Conservation (phyloP, 2,329 filamentous ascomycete species). For the Pyrenochaeta sp. region DNA sequence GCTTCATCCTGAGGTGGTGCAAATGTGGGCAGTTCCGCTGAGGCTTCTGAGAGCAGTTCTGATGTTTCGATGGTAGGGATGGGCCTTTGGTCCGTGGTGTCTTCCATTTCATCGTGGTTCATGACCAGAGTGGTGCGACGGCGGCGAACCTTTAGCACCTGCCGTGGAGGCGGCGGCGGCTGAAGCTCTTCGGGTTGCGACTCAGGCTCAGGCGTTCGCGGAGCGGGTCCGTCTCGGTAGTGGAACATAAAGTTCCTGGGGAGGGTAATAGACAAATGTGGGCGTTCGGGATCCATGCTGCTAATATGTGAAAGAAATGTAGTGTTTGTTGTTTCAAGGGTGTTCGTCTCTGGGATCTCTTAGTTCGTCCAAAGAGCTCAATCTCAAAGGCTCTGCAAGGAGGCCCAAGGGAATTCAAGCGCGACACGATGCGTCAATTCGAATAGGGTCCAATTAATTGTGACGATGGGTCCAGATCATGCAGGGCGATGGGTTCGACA, state of each 20-base stretch:
- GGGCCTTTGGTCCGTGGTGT: slow-evolving; percentile 41
- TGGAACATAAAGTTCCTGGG: slow-evolving; percentile 61
- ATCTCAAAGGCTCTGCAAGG: slow-evolving; percentile 39
- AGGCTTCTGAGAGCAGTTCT: slow-evolving; percentile 43
- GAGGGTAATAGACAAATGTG: slow-evolving; percentile 59
- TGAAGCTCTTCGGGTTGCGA: slow-evolving; percentile 44
- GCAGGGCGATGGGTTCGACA: slow-evolving; percentile 36
- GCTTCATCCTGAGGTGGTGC: slow-evolving; percentile 41
- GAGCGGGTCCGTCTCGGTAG: slow-evolving; percentile 55
- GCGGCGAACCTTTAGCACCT: slow-evolving; percentile 59
- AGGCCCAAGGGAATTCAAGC: slow-evolving; percentile 19
- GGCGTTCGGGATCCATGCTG: slow-evolving; percentile 53
- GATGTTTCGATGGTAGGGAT: slow-evolving; percentile 62
- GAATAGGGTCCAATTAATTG: slow-evolving; percentile 21
- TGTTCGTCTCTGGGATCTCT: slow-evolving; percentile 16
- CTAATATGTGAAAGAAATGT: slow-evolving; percentile 3
- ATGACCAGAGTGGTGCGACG: slow-evolving; percentile 50
- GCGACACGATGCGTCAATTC: slow-evolving; percentile 21
- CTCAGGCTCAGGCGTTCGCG: slow-evolving; percentile 57
- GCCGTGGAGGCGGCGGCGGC: slow-evolving; percentile 56
- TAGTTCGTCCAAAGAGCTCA: slow-evolving; percentile 16
- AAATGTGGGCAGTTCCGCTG: slow-evolving; percentile 35
- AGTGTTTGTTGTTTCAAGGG: slow-evolving; percentile 5
- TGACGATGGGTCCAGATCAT: slow-evolving; percentile 23
- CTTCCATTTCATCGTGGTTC: slow-evolving; percentile 33